Percentiles rank a stretch among this genome's conserved stretches.
Evolutionary conservation across 2,329 filamentous ascomycete species (phyloP).

Genomic region (Neonectria sp.): DNA sequence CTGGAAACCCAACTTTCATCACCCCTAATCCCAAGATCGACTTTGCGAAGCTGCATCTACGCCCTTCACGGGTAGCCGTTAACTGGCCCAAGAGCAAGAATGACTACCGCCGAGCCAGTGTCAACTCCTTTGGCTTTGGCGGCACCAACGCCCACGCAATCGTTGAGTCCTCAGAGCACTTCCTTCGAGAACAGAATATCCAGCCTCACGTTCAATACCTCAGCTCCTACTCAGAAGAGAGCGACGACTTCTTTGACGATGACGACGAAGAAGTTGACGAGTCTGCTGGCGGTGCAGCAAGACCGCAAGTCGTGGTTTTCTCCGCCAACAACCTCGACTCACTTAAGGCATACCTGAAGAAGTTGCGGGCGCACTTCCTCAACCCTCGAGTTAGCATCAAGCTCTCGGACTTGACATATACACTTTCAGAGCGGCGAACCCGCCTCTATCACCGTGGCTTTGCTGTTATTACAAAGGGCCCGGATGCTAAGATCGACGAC

Average conservation of each 20-base stretch:
- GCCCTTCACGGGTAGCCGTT: conserved; percentile 46
- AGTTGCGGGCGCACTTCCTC: conserved; percentile 39
- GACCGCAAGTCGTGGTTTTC: conserved; percentile 29
- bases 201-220: background rate
- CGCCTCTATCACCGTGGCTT: conserved; percentile 42
- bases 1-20: conserved; percentile 54
- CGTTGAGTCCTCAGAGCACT: conserved; percentile 43
- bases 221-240: conserved; percentile 7
- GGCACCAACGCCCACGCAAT: conserved; percentile 61
- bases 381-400: conserved; percentile 44
- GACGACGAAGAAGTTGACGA: background rate
- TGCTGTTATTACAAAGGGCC: conserved; percentile 24
- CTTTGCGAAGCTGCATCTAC: conserved; percentile 42
- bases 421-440: conserved; percentile 44
- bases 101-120: conserved; percentile 42
- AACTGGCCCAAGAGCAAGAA: conserved; percentile 55
- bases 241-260: background rate
- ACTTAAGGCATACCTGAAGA: conserved; percentile 23
- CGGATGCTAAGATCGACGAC: conserved; percentile 14
- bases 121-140: conserved; percentile 62
- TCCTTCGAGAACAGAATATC: conserved; percentile 9
- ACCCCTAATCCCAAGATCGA: conserved; percentile 56
- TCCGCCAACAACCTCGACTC: conserved; percentile 36
- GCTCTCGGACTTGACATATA: conserved; percentile 48
- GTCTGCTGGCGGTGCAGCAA: background rate